Evolutionary conservation across 225 moss, liverwort and hornwort species (phyloP), one percentile per base, ranked within the genome.

Genomic region (Physcomitrellopsis africana): DNA sequence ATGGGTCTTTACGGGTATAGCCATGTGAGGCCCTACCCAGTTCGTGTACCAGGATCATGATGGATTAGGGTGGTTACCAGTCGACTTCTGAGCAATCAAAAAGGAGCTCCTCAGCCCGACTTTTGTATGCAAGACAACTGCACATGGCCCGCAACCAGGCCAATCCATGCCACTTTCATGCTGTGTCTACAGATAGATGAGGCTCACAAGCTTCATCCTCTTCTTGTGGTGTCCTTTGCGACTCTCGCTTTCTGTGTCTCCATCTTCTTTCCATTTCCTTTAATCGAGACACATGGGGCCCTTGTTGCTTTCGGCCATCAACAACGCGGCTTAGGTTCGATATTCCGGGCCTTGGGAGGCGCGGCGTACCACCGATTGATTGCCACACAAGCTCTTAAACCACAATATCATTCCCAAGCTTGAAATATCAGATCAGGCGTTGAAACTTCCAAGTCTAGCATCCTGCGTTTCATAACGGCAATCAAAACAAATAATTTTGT

Each of bases 141-240:
- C 77, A 55, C 26, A 69, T 60, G 51, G 55, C 68, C 67, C 3
- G 63, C 27, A 53, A 15, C 19, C 0, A 63, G 18, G 42, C 32
- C 32, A 2, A 37, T 3, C 12, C 70, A 19, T 10, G 65, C 60
- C 46, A 13, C 7, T 29, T 8, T 65, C 58, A 14, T 58, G 46
- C 11, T 54, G 26, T 69, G 44, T 37, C 4, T 37, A 37, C 0
- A 5, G 32, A 37, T 22, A 29, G 29, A 69, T 1, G 10, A 11
- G 66, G 24, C 46, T 66, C 11, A 1, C 45, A 3, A 14, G 32
- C 32, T 37, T 7, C 23, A 42, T 54, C 47, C 52, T 65, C 47
- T 52, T 70, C 24, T 26, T 52, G 67, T 52, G 15, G 26, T 67
- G 63, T 46, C 20, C 63, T 69, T 59, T 16, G 70, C 63, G 46